Percentiles rank a stretch among this genome's conserved stretches.
Conservation (phyloP, 257 asterid species). For the Solanum neorickii region DNA sequence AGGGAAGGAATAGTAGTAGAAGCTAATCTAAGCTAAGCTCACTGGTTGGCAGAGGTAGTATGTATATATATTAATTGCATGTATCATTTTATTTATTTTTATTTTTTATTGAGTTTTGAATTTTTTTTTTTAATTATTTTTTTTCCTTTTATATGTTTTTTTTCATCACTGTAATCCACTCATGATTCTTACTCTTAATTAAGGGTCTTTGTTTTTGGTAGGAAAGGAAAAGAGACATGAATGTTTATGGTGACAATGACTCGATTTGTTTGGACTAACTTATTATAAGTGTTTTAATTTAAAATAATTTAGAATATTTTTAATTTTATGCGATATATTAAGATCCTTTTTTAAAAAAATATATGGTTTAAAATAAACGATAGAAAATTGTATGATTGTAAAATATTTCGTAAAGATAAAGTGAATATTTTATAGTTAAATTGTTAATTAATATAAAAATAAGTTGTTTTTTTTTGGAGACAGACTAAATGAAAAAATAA, state of each 20-base stretch:
- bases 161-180: constrained; percentile 25
- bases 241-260: constrained; percentile 10
- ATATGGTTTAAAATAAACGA: too few species aligned
- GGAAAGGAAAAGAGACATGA: not conserved
- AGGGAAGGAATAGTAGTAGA: not conserved
- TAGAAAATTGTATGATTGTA: too few species aligned
- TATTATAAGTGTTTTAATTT: too few species aligned
- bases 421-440: too few species aligned
- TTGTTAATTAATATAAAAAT: too few species aligned
- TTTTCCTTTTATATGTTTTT: not conserved
- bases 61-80: constrained; percentile 1
- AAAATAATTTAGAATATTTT: too few species aligned
- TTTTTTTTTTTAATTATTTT: not conserved
- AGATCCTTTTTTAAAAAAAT: too few species aligned
- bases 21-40: not conserved
- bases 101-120: not conserved
- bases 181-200: constrained; percentile 7
- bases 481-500: too few species aligned
- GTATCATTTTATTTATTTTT: not conserved
- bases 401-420: too few species aligned
- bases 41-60: not conserved
- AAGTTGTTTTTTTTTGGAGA: too few species aligned
- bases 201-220: not conserved
- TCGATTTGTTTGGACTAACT: not conserved
- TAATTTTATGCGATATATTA: too few species aligned